Evolutionary conservation across 768 basidiomycete species (phyloP).

Genomic region (Psilocybe tampanensis): DNA sequence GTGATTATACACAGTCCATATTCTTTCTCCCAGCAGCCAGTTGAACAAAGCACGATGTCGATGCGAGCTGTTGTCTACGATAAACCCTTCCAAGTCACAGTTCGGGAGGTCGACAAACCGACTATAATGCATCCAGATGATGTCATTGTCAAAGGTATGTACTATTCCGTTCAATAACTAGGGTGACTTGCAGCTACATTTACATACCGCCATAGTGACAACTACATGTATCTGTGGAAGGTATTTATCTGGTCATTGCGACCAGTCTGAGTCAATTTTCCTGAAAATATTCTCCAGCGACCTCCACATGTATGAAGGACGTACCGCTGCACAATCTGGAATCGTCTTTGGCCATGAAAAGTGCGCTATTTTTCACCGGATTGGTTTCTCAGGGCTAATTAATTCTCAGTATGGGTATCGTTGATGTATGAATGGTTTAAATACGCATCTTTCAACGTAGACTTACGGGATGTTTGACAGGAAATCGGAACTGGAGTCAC

Average conservation of each 20-base stretch:
- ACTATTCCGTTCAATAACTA: not conserved
- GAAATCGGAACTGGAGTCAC: constrained; percentile 48
- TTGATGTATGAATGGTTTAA: constrained; percentile 36
- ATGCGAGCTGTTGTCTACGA: constrained; percentile 63
- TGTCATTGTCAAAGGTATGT: constrained; percentile 48
- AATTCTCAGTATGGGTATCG: too few relatives aligned
- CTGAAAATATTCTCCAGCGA: constrained; percentile 32
- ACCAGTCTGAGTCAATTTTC: not conserved
- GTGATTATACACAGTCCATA: too few relatives aligned
- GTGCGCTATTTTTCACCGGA: constrained; percentile 22
- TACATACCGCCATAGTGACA: constrained; percentile 35
- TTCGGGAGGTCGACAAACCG: constrained; percentile 49
- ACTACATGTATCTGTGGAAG: constrained; percentile 57
- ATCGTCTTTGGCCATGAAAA: constrained; percentile 60
- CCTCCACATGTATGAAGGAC: constrained; percentile 60
- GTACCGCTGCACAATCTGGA: constrained; percentile 49
- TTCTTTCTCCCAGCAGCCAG: not conserved
- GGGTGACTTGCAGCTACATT: not conserved
- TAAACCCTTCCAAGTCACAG: constrained; percentile 46
- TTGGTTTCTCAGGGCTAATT: not conserved
- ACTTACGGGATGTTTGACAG: constrained; percentile 18
- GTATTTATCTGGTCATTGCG: too few relatives aligned
- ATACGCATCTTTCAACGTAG: too few relatives aligned
- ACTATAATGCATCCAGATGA: constrained; percentile 54
- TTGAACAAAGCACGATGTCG: not conserved